Percentiles rank a stretch among this genome's conserved stretches.
phyloP scores from a whole-genome alignment of 345 rosid species.

The Angophora floribunda region DNA sequence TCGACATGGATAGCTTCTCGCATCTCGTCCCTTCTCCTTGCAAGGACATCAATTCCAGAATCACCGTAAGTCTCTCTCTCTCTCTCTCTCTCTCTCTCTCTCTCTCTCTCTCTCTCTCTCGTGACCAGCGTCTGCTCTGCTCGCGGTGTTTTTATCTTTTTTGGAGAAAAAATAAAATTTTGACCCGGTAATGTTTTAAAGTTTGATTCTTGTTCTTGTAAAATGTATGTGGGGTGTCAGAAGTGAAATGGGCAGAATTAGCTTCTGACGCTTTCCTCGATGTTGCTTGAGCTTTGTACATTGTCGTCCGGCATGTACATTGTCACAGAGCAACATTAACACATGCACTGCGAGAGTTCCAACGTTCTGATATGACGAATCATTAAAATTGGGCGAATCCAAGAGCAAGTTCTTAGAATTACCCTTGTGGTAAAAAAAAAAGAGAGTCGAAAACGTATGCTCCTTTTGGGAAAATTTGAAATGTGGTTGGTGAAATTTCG shows the following conservation, averaged over 20 bases:
- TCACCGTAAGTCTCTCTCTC: slow-evolving; percentile 24
- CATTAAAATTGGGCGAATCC: background rate
- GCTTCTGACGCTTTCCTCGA: background rate
- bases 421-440: background rate
- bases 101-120: background rate
- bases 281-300: background rate
- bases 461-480: background rate
- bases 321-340: background rate
- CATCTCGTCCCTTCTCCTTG: slow-evolving; percentile 2
- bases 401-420: background rate
- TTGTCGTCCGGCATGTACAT: background rate
- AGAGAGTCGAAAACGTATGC: background rate
- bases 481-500: background rate
- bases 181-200: background rate
- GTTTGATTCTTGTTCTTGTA: background rate
- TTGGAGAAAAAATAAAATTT: background rate
- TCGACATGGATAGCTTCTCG: slow-evolving; percentile 59
- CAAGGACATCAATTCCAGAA: slow-evolving; percentile 45
- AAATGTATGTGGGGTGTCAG: background rate
- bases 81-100: background rate
- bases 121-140: background rate
- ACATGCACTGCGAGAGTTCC: background rate
- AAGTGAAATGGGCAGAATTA: background rate
- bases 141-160: background rate
- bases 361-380: background rate